Percentiles rank a stretch among this genome's conserved stretches.
phyloP scores from a whole-genome alignment of 202 grass and related monocot genomes.

The Hordeum pubiflorum region DNA sequence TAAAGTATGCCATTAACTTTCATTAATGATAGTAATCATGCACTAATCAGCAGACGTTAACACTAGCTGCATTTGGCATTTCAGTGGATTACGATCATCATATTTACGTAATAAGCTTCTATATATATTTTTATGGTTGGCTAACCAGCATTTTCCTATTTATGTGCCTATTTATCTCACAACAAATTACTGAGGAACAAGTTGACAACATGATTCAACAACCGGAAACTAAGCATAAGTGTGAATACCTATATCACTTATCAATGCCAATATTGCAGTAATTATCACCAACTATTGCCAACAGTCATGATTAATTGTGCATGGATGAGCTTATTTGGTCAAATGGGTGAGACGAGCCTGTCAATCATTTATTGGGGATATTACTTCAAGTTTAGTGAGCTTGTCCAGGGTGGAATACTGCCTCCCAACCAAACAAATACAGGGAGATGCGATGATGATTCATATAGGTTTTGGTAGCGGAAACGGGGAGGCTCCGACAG shows the following conservation, averaged over 20 bases:
- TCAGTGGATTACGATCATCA: background rate
- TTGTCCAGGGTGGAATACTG: too few relatives aligned
- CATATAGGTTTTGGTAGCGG: too few relatives aligned
- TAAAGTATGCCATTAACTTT: background rate
- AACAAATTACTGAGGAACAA: background rate
- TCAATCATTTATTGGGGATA: too few relatives aligned
- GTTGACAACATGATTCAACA: background rate
- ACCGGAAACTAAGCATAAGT: background rate
- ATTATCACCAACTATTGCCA: too few relatives aligned
- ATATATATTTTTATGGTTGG: background rate
- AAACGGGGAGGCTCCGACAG: too few relatives aligned
- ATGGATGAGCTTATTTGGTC: too few relatives aligned
- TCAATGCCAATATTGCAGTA: background rate
- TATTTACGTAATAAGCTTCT: background rate
- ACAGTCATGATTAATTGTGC: too few relatives aligned
- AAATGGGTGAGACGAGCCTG: too few relatives aligned
- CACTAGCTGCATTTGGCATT: background rate
- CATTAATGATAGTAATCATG: background rate
- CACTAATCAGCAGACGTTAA: background rate
- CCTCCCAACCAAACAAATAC: too few relatives aligned
- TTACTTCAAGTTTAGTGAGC: too few relatives aligned
- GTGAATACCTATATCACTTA: background rate
- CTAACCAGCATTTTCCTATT: background rate
- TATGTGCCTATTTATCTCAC: background rate
- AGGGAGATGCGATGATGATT: too few relatives aligned